Base-by-base conservation (phyloP, 2,329 filamentous ascomycete species). In the Aureobasidium namibiae region DNA sequence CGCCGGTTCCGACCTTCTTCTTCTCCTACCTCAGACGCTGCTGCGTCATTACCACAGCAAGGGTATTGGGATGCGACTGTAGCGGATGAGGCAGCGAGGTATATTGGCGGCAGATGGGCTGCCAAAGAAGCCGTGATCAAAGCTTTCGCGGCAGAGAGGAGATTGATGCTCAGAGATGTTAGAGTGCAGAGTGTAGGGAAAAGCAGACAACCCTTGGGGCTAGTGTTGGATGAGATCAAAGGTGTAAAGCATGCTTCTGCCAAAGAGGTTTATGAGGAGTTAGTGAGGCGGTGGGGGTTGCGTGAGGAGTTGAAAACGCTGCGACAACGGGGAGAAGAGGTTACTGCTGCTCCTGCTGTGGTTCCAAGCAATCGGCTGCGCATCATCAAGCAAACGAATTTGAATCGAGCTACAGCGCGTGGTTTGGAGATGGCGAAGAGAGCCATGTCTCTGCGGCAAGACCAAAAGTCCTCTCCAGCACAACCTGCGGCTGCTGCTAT, bases 101-200 rank as follows among this genome's bases (percentile, higher is more conserved):
- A 39, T 18, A 10, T 39, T 7, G 36, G n/a, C 4, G n/a, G 16
- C 6, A 76, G 76, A 65, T 80, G 76, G 68, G 77, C 77, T 14
- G 77, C 77, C n/a, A 80, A 80, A 65, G 77, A 80, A 69, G 77
- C 77, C 14, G 71, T 72, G 33, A 74, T 78, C 48, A 80, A 80
- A 66, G 75, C 76, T 13, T 63, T 66, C 8, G 8, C 38, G 1
- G 9, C 14, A 16, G 1, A 38, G 23, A 63, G 68, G 1, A 63
- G 69, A 60, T 63, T 72, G 59, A 62, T 67, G 4, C 66, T 74
- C 31, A 66, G 71, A 26, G 65, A 72, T n/a, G 70, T 77, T 46
- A 69, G 77, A 48, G 73, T 78, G 24, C 64, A 39, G 10, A 34
- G 9, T 3, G 36, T 57, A 2, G 29, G 13, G 1, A 39, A 16